phyloP scores from a whole-genome alignment of 2,329 filamentous ascomycete genomes.

The Capronia americana region DNA sequence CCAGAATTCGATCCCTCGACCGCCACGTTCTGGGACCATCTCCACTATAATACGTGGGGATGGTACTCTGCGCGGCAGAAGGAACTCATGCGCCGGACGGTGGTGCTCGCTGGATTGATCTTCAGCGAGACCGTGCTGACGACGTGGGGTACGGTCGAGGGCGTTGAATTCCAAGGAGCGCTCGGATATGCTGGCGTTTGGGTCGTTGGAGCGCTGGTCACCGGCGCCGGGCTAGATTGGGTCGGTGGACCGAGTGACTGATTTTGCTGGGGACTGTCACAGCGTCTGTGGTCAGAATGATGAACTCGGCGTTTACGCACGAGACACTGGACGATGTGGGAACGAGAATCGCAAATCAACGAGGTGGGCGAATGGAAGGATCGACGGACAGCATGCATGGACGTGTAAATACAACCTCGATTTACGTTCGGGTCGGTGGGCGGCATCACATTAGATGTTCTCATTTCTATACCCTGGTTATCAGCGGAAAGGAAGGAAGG shows the following conservation, averaged over 20 bases:
- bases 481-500: neutral
- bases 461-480: neutral
- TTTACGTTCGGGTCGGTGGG: neutral
- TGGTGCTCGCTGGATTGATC: slow-evolving; percentile 53
- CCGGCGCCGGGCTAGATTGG: slow-evolving; percentile 64
- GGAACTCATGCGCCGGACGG: slow-evolving; percentile 69
- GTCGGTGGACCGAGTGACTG: slow-evolving; percentile 50
- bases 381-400: neutral
- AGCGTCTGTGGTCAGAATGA: neutral
- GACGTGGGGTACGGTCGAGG: slow-evolving; percentile 69
- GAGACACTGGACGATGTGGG: neutral
- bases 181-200: slow-evolving; percentile 75
- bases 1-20: slow-evolving; percentile 67
- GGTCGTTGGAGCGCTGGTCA: slow-evolving; percentile 68
- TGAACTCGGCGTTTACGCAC: neutral
- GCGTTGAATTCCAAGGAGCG: slow-evolving; percentile 74
- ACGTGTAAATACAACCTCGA: neutral
- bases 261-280: slow-evolving; percentile 1
- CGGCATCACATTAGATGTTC: neutral
- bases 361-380: neutral
- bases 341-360: neutral
- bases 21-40: slow-evolving; percentile 71
- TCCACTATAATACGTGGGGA: slow-evolving; percentile 66
- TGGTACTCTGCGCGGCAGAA: slow-evolving; percentile 66
- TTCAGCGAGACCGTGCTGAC: slow-evolving; percentile 67